Evolutionary conservation across 2,329 filamentous ascomycete genomes (phyloP), one percentile per base, ranked within the genome.

Genomic region (Xylaria sp.): DNA sequence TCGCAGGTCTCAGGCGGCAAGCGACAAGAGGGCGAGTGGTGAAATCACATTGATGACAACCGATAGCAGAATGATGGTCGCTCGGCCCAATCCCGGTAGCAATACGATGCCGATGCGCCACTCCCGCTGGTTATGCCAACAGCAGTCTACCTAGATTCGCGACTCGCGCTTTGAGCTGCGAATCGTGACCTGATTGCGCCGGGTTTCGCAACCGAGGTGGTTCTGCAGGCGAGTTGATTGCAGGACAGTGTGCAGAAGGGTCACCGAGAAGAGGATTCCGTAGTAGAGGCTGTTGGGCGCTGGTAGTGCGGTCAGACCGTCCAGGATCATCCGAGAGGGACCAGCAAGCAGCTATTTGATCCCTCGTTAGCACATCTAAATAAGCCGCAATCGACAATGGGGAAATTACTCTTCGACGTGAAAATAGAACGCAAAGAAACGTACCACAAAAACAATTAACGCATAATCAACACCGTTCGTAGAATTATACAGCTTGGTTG

Each of bases 21-120:
- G 38, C 40, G 58, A 64, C 59, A 42, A 71, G 28, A 59, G 44
- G 59, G 57, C 36, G 46, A 56, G 66, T 46, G 49, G 58, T 60
- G 51, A 56, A 65, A 70, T 73, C 63, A 69, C 74, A 75, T 77
- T 59, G 71, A 76, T 69, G 28, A 57, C 40, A 49, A 48, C 67
- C 63, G 65, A 42, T 23, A 59, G 40, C 26, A 67, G 54, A 44
- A 51, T 53, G 42, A 49, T 60, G 66, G 61, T 73, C 59, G 72
- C 63, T 69, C 69, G 51, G 46, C 63, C 66, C 28, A 58, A 68
- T 65, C 66, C 63, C 59, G 66, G 67, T 56, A 67, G 62, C 65
- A 72, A 72, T 59, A 63, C 68, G 44, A 65, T 70, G 66, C 23
- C 68, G 48, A 65, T 70, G 66, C 67, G 65, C 62, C 58, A 54